Conservation (phyloP, 1,139 yeast species). For the Saccharomycopsis crataegensis region DNA sequence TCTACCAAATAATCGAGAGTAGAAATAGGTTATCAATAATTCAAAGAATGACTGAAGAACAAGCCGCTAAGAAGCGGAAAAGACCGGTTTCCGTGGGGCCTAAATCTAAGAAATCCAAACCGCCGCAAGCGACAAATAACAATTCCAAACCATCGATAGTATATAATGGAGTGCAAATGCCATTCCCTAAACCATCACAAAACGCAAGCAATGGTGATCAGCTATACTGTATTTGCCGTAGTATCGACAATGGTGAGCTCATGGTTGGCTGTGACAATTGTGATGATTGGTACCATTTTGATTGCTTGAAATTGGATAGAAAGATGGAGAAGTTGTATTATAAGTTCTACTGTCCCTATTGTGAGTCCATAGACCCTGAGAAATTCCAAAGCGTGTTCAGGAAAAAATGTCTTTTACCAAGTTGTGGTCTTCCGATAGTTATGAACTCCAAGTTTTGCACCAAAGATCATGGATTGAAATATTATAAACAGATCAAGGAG, state of each 20-base stretch:
- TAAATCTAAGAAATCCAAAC: slow-evolving; percentile 1
- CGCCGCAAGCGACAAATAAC: background rate
- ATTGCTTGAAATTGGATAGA: slow-evolving; percentile 58
- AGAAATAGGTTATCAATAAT: background rate
- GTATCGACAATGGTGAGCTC: slow-evolving; percentile 70
- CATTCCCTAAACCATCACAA: slow-evolving; percentile 19
- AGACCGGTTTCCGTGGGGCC: background rate
- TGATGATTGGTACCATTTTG: slow-evolving; percentile 92
- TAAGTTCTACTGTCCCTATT: slow-evolving; percentile 68
- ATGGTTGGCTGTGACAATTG: slow-evolving; percentile 95
- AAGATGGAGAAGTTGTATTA: slow-evolving; percentile 51
- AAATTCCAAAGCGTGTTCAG: slow-evolving; percentile 53
- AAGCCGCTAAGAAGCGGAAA: slow-evolving; percentile 5
- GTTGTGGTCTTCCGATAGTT: slow-evolving; percentile 54
- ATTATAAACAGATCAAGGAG: slow-evolving; percentile 33
- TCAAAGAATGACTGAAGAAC: slow-evolving; percentile 7
- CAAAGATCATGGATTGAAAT: slow-evolving; percentile 60
- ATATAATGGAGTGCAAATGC: slow-evolving; percentile 12
- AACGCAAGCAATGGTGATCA: slow-evolving; percentile 43
- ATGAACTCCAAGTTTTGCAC: slow-evolving; percentile 64
- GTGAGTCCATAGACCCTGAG: slow-evolving; percentile 45
- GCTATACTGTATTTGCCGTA: slow-evolving; percentile 71
- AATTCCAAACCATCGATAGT: background rate
- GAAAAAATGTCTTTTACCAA: slow-evolving; percentile 58
- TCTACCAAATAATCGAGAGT: background rate